phyloP scores from a whole-genome alignment of 1,284 basidiomycete species.

The Cryptococcus sp. region DNA sequence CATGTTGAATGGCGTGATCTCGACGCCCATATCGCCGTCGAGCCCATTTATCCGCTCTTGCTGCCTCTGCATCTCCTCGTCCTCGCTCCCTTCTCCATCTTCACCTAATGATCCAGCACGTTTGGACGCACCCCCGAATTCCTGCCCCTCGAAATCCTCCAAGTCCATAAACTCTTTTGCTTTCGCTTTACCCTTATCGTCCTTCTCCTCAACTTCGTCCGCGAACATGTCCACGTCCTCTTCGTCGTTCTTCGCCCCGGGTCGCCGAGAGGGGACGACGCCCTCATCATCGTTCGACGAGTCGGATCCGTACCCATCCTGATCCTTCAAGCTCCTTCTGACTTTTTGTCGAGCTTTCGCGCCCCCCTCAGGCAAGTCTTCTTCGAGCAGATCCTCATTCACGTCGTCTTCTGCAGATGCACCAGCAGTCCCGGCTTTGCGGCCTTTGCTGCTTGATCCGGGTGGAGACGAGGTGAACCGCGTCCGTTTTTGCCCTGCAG shows the following conservation, averaged over 20 bases:
- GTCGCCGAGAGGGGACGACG: constrained; percentile 69
- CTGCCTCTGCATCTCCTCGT: constrained; percentile 61
- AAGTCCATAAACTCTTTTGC: constrained; percentile 73
- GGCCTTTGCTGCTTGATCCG: constrained; percentile 6
- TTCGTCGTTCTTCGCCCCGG: constrained; percentile 55
- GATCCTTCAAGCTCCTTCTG: constrained; percentile 68
- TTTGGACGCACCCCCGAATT: constrained; percentile 62
- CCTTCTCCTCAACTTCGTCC: constrained; percentile 30
- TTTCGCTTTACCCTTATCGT: constrained; percentile 22
- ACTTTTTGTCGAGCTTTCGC: constrained; percentile 61
- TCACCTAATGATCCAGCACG: neutral
- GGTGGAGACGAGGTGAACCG: constrained; percentile 70
- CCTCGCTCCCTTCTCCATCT: constrained; percentile 51
- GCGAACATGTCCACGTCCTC: constrained; percentile 86
- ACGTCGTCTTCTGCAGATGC: constrained; percentile 15
- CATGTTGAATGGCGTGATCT: constrained; percentile 97
- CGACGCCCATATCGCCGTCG: constrained; percentile 77
- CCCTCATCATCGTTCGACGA: constrained; percentile 83
- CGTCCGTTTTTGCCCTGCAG: constrained; percentile 64
- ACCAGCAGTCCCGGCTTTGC: too few species aligned
- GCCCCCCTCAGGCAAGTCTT: constrained; percentile 43
- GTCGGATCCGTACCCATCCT: constrained; percentile 90
- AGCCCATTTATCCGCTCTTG: constrained; percentile 57
- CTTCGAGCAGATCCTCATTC: constrained; percentile 41
- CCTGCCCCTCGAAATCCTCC: constrained; percentile 94